Evolutionary conservation across 495 filamentous ascomycete species (phyloP).

Genomic region (Pyrenopolyporus hunteri): DNA sequence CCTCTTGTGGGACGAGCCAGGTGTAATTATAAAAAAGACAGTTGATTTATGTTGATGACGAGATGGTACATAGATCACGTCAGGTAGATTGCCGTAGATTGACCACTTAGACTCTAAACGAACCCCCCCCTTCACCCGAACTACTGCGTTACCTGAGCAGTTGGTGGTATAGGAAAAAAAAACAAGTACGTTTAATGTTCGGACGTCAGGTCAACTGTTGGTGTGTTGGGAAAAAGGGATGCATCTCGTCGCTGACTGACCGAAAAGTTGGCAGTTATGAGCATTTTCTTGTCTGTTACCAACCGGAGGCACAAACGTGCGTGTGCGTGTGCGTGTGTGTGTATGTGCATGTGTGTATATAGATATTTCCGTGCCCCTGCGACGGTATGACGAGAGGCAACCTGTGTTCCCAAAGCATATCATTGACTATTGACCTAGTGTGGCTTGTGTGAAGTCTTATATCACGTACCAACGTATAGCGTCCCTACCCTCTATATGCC

Average conservation of each 20-base stretch:
- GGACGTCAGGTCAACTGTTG: constrained; percentile 27
- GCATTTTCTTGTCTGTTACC: constrained; percentile 18
- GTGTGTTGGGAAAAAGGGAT: constrained; percentile 24
- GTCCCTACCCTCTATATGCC: constrained; percentile 19
- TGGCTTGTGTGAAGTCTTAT: constrained; percentile 19
- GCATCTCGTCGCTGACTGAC: constrained; percentile 23
- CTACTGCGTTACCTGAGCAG: background rate
- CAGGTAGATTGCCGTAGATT: background rate
- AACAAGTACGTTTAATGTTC: background rate
- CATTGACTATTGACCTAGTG: constrained; percentile 1
- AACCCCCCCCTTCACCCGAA: no score
- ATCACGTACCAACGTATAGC: background rate
- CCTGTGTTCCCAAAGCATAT: constrained; percentile 22
- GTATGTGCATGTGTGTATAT: background rate
- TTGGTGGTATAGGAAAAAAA: background rate
- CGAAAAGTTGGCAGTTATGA: constrained; percentile 8
- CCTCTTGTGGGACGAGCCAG: background rate
- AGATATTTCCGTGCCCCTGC: constrained; percentile 21
- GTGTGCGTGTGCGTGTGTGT: background rate
- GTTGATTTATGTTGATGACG: constrained; percentile 7
- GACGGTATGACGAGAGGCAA: constrained; percentile 22
- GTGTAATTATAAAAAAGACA: no score
- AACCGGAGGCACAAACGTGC: constrained; percentile 7
- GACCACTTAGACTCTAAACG: background rate
- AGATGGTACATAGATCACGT: background rate